Base-by-base conservation (phyloP, 2,329 filamentous ascomycete species). In the Phaeophleospora eucalypticola region DNA sequence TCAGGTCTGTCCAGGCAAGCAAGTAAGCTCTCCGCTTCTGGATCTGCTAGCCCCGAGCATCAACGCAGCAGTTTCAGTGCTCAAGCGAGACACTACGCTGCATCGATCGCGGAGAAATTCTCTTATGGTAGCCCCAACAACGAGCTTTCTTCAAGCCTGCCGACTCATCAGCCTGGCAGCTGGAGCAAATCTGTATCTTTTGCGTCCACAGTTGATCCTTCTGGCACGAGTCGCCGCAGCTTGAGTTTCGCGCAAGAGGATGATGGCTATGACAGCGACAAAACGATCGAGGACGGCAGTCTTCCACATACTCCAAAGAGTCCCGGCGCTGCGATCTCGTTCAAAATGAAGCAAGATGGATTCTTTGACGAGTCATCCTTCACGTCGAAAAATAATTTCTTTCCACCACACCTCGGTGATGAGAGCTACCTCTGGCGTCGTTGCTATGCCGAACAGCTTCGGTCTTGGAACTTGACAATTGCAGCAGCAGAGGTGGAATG, bases 401-500 rank as follows among this genome's bases (percentile, higher is more conserved):
- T 82, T 4, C 72, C 80, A 36, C 66, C 68, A 36, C 67, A 66
- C 8, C 71, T 76, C 36, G 69, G 72, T 16, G 65, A 62, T 53
- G 66, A 76, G 36, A 78, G 77, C 54, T 66, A 65, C 4, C 68
- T 72, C 2, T 84, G 82, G 67, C 73, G 79, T 35, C 65, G 70
- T 41, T 69, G 74, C 36, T 84, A 84, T 62, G 78, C 81, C 3
- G 68, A 80, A 39, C 68, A 81, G 45, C 69, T 84, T 3, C 74
- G 74, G n/a, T 72, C 76, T 7, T 83, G 80, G 81, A 73, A 73
- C 10, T 55, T 84, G 9, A 67, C 73, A 10, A 70, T 78, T 17
- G 69, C 77, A 52, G 71, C 75, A 41, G 74, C 76, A 12, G 80
- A 84, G 60, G 68, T 84, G 2, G 68, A 82, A 19, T 82, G 81